Evolutionary conservation across 2,329 filamentous ascomycete genomes (phyloP), one percentile per base, ranked within the genome.

Genomic region (Aspergillus eucalypticola): DNA sequence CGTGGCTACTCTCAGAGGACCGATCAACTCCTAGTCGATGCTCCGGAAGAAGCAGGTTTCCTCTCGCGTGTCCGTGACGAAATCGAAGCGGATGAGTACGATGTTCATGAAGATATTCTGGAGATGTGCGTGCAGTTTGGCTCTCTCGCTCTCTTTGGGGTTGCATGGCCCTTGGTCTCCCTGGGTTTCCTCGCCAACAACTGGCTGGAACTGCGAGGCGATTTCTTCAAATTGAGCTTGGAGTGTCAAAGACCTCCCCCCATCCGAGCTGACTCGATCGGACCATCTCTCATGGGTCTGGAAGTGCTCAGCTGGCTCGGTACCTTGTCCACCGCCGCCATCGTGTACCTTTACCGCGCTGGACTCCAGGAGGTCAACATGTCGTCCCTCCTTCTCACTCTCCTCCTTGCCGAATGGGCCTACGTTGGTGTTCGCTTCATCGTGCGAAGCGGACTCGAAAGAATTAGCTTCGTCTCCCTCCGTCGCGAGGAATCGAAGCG

Each of bases 291-390:
- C 11, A 86, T 92, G 65, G 88, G 90, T 1, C 82, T 99, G 2
- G 89, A 88, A 15, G 96, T 98, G 73, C 81, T 98, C n/a, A 90
- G 92, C 3, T 98, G 95, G 95, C 81, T 97, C 23, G 95, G 95
- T 42, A 95, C 90, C 66, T 81, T 98, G 60, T 96, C 92, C 5
- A 92, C 90, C 58, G 88, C 92, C 0, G 92, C 93, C 0, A 86
- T 98, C 51, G 90, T 96, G 0, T 96, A 92, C 75, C 84, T 98
- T 58, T 97, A 96, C 81, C 88, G 86, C 42, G 84, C 88, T 58
- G 83, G 84, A 1, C 78, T 88, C 42, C 84, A 84, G 54, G 84
- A 87, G 53, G 88, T 96, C 68, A 87, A 86, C 54, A 86, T 83
- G 10, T 95, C 90, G 84, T 91, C 87, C 0, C 81, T 96, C 1